These are phyloP conservation scores for Talaromyces stipitatus DNA, from an alignment of 495 filamentous ascomycete genomes.

Conservation along the genomic window DNA sequence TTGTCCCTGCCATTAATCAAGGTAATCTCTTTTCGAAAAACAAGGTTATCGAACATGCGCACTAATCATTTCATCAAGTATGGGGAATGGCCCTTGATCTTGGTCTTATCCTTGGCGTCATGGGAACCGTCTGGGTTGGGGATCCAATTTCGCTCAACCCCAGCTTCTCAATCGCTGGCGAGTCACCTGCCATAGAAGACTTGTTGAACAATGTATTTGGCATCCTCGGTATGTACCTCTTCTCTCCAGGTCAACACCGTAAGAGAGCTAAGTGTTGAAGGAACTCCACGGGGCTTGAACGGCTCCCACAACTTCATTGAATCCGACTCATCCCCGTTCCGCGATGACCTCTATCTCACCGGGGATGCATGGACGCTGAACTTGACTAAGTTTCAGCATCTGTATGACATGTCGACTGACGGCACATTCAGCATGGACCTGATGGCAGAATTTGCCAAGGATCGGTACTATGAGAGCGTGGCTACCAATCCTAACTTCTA, in stretches of 20 bases:
- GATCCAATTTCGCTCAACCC: constrained; percentile 31
- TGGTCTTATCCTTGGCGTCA: constrained; percentile 39
- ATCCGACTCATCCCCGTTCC: constrained; percentile 46
- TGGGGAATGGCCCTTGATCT: constrained; percentile 47
- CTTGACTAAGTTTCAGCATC: constrained; percentile 32
- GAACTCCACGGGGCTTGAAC: constrained; percentile 36
- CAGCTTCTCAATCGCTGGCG: constrained; percentile 29
- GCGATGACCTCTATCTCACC: constrained; percentile 43
- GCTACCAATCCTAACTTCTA: constrained; percentile 47
- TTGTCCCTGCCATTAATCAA: not conserved
- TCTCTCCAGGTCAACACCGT: not conserved
- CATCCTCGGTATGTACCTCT: not conserved
- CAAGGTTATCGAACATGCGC: not conserved
- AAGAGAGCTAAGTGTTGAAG: not conserved
- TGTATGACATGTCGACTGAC: constrained; percentile 28
- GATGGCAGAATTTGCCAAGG: constrained; percentile 26
- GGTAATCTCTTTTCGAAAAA: not conserved
- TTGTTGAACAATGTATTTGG: not conserved
- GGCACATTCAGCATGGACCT: constrained; percentile 30
- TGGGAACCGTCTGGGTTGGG: constrained; percentile 44
- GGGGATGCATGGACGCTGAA: constrained; percentile 35
- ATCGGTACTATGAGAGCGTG: constrained; percentile 39
- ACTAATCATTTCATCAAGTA: constrained; percentile 14
- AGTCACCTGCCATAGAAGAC: not conserved
- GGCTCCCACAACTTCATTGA: constrained; percentile 52